phyloP scores from a whole-genome alignment of 1,139 yeast genomes.

The Suhomyces ambrosiae region DNA sequence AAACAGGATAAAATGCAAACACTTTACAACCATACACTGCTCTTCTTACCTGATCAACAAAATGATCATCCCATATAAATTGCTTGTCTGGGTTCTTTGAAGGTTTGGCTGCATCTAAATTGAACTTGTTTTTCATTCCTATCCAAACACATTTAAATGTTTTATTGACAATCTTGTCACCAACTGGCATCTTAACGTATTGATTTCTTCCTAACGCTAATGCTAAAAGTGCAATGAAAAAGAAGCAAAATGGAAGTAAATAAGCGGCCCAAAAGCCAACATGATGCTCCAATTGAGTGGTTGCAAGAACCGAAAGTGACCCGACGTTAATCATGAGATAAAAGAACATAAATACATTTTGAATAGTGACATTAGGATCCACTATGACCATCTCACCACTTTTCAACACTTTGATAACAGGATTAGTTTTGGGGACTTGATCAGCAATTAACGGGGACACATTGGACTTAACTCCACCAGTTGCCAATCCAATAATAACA shows the following conservation, averaged over 20 bases:
- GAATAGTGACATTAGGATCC: constrained; percentile 45
- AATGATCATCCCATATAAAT: constrained; percentile 22
- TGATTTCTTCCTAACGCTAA: constrained; percentile 21
- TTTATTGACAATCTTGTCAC: constrained; percentile 21
- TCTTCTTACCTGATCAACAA: constrained; percentile 23
- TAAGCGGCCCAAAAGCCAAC: constrained; percentile 49
- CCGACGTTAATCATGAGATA: constrained; percentile 48
- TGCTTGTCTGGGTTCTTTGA: constrained; percentile 18
- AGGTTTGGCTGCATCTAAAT: constrained; percentile 22
- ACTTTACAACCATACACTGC: constrained; percentile 24
- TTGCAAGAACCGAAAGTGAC: constrained; percentile 43
- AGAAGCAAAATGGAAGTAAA: constrained; percentile 25
- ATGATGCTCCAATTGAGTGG: constrained; percentile 41
- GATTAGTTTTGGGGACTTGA: constrained; percentile 34
- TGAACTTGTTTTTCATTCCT: constrained; percentile 20
- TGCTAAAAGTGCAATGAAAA: constrained; percentile 19
- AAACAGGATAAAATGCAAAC: constrained; percentile 23
- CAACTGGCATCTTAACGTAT: constrained; percentile 23
- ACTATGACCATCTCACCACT: constrained; percentile 42
- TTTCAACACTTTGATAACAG: constrained; percentile 36
- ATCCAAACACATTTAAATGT: constrained; percentile 20
- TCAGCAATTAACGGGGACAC: constrained; percentile 26
- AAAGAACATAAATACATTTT: constrained; percentile 46
- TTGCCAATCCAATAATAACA: constrained; percentile 69
- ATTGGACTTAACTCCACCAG: constrained; percentile 34